Evolutionary conservation across 129 eudicot species (phyloP).

Genomic region (Deinandra increscens): DNA sequence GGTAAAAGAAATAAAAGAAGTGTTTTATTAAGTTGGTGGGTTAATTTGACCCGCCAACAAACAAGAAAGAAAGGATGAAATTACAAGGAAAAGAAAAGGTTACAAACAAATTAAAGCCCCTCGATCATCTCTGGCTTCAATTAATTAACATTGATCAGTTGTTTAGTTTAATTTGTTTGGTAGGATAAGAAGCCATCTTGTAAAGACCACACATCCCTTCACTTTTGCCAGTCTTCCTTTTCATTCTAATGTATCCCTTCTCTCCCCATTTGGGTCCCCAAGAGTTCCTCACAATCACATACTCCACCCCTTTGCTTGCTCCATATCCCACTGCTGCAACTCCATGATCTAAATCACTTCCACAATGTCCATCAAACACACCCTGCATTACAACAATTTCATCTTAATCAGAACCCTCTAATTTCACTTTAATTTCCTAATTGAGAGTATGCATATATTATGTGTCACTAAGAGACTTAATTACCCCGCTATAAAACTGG

Average conservation of each 20-base stretch:
- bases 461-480: too few relatives aligned
- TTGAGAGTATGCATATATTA: too few relatives aligned
- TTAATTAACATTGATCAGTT: too few relatives aligned
- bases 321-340: slow-evolving; percentile 84
- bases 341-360: slow-evolving; percentile 69
- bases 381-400: slow-evolving; percentile 53
- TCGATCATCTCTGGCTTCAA: too few relatives aligned
- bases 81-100: too few relatives aligned
- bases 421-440: too few relatives aligned
- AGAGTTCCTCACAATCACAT: slow-evolving; percentile 64
- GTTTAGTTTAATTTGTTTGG: slow-evolving; percentile 51
- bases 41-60: slow-evolving; percentile 8
- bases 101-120: too few relatives aligned
- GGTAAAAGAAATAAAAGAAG: not conserved
- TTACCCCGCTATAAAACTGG: slow-evolving; percentile 91
- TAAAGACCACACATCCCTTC: slow-evolving; percentile 71
- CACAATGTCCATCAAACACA: slow-evolving; percentile 72
- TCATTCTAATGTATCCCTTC: slow-evolving; percentile 79
- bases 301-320: slow-evolving; percentile 46
- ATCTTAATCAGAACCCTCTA: too few relatives aligned
- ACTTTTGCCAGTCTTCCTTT: slow-evolving; percentile 61
- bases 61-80: not conserved
- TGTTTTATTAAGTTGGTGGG: slow-evolving; percentile 12
- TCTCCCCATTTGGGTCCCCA: slow-evolving; percentile 89
- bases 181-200: slow-evolving; percentile 80